Evolutionary conservation across 108 stramenopile species (phyloP), one percentile per base, ranked within the genome.

Genomic region (Nitzschia palea): DNA sequence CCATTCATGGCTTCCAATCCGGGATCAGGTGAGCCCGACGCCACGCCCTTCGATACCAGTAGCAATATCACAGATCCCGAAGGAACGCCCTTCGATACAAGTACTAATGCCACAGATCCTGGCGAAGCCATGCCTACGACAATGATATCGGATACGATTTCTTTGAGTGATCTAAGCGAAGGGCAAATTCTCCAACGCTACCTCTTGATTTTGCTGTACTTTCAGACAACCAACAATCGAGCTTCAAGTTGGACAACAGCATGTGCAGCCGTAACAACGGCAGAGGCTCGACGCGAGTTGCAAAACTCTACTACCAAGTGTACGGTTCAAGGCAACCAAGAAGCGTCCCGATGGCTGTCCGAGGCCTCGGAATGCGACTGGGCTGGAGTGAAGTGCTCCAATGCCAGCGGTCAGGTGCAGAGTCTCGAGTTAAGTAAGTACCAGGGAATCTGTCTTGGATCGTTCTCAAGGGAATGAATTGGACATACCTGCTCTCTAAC

Each of bases 361-460:
- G 68, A 26, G 20, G 33, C 44, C 0, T n/a, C 0, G 1, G 68
- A 70, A 34, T 70, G 68, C 28, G 37, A 70, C 1, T 70, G 68
- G 68, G 58, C 36, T 18, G 68, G 68, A 22, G 53, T 70, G 29
- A 45, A n/a, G 15, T 70, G 68, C 31, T 28, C 47, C 25, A 42
- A 3, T 1, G 26, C 43, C 14, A 56, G n/a, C 2, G 33, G 10
- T 14, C 10, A 56, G 33, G 33, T 56, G 8, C n/a, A 28, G 17
- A 32, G 1, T 3, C 33, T 56, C 31, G 33, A 6, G n/a, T 22
- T 56, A 20, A 32, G 55, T 56, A 22, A 56, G 55, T 50, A 5
- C 23, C 2, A 52, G 23, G 20, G 1, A n/a, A n/a, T n/a, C n/a
- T 4, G 20, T 22, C 23, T 1, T 14, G 14, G 40, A 42, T 42